Base-by-base conservation (phyloP, 768 basidiomycete genomes). In the Suillus tomentosus region DNA sequence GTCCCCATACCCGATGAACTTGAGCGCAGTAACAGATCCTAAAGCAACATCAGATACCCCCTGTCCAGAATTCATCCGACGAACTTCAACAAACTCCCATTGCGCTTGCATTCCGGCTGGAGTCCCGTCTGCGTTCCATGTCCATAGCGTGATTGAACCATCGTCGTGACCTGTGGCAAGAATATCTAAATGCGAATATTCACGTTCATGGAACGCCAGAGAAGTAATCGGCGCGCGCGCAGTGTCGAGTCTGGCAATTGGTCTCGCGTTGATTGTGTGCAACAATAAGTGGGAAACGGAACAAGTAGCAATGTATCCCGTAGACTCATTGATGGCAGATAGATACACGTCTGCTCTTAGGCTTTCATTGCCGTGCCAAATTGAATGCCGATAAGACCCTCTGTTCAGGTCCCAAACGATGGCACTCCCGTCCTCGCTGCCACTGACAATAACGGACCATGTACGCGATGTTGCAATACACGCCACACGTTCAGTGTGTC, bases 341-440 rank as follows among this genome's bases (percentile, higher is more conserved):
- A 90, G 80, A 69, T 85, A 84, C 15, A 96, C 86, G 0, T 83
- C 79, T 22, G 79, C 60, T 42, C 40, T 19, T 27, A 10, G 11
- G 63, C 63, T 70, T 57, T 81, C 76, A 0, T 72, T 64, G 13
- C 81, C 82, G 63, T 94, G 91, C 85, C 89, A 89, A 37, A 94
- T 90, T 0, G 92, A 91, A 62, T 89, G 80, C 14, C 91, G 86
- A 66, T 97, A 96, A 9, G 86, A 78, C 9, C 91, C 90, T 34
- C 87, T 80, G 71, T 97, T 96, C 60, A 95, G 81, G 74, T 96
- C 95, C 95, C 95, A 97, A 3, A 96, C 63, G 4, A 89, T 90
- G 0, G 91, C 93, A 65, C 88, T 92, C 1, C 95, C 93, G 69
- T 96, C 95, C 70, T 85, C 83, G 17, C 92, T 91, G 11, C 94